Percentiles rank a stretch among this genome's conserved stretches.
These are phyloP conservation scores for Closterium sp. DNA, from an alignment of 139 green algal genomes.

Conservation along the genomic window DNA sequence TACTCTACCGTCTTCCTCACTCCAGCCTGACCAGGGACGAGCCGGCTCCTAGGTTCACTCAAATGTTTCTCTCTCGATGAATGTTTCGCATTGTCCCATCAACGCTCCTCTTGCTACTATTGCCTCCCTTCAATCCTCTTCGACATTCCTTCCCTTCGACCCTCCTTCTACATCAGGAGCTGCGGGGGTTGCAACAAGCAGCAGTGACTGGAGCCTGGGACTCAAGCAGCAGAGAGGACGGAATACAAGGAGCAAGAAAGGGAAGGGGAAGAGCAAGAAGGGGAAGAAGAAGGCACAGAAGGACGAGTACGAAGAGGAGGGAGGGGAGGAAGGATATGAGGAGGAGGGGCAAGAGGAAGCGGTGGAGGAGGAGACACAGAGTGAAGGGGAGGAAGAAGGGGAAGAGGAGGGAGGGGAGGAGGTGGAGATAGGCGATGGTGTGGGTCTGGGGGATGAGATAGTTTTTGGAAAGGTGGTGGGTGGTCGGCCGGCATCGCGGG, in stretches of 20 bases:
- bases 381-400: background rate
- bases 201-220: background rate
- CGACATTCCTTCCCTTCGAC: background rate
- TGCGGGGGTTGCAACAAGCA: background rate
- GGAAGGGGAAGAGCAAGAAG: background rate
- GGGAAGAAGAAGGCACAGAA: background rate
- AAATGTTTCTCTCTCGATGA: too few relatives aligned
- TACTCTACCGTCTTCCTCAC: too few relatives aligned
- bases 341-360: background rate
- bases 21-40: too few relatives aligned
- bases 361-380: background rate
- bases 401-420: background rate
- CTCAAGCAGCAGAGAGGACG: background rate
- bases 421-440: background rate
- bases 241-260: background rate
- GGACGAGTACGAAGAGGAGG: background rate
- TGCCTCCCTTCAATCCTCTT: too few relatives aligned
- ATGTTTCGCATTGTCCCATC: too few relatives aligned
- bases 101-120: too few relatives aligned
- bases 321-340: background rate
- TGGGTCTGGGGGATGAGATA: background rate
- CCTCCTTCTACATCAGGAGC: too few relatives aligned
- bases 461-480: background rate
- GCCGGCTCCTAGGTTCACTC: too few relatives aligned
- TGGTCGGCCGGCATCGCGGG: background rate